Percentiles rank a stretch among this genome's conserved stretches.
Evolutionary conservation across 495 filamentous ascomycete genomes (phyloP).

Genomic region (Friedmanniomyces simplex): DNA sequence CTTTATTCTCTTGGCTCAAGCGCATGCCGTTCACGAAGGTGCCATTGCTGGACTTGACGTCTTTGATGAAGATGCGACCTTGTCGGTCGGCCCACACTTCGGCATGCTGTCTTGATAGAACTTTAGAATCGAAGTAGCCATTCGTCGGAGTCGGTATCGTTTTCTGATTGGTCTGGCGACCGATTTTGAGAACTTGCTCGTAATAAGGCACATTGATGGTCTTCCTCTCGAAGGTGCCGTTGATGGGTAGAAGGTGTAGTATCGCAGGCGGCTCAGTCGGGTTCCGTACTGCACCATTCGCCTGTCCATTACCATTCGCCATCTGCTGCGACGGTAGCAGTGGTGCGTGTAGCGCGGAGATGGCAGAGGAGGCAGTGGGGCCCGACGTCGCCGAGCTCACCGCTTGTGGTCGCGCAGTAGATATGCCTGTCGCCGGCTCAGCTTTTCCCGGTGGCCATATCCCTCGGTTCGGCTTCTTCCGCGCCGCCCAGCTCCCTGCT

Average conservation of each 20-base stretch:
- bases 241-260: slow-evolving; percentile 73
- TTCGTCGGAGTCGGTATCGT: slow-evolving; percentile 81
- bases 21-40: slow-evolving; percentile 94
- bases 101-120: slow-evolving; percentile 89
- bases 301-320: too few species aligned
- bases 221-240: slow-evolving; percentile 92
- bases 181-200: slow-evolving; percentile 83
- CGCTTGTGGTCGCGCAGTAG: slow-evolving; percentile 51
- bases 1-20: slow-evolving; percentile 81
- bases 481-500: slow-evolving; percentile 39
- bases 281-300: slow-evolving; percentile 48
- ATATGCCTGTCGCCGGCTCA: slow-evolving; percentile 54
- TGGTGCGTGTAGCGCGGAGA: slow-evolving; percentile 67
- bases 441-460: slow-evolving; percentile 65
- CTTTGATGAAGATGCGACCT: slow-evolving; percentile 90
- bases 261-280: slow-evolving; percentile 56
- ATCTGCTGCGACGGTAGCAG: slow-evolving; percentile 65
- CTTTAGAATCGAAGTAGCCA: slow-evolving; percentile 96
- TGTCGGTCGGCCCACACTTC: slow-evolving; percentile 86
- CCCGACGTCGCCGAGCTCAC: slow-evolving; percentile 54
- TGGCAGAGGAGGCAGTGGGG: slow-evolving; percentile 53
- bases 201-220: slow-evolving; percentile 83
- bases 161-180: slow-evolving; percentile 92
- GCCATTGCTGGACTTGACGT: slow-evolving; percentile 96
- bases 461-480: slow-evolving; percentile 56